phyloP scores from a whole-genome alignment of 805 yeast genomes.

The Cyberlindnera veronae region DNA sequence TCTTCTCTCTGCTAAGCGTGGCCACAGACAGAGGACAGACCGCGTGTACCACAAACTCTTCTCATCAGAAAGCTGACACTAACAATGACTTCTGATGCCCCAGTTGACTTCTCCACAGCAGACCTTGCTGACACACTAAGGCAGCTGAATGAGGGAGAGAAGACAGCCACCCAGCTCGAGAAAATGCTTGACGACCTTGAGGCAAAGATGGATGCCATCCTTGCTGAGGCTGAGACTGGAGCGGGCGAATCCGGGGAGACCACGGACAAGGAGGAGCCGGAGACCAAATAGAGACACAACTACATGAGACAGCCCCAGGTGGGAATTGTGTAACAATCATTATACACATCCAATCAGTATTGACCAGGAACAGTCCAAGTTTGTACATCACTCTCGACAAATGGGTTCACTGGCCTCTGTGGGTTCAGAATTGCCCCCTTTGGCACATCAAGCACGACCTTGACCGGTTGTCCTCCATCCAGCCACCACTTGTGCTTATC shows the following conservation, averaged over 20 bases:
- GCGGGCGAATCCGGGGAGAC: conserved; percentile 9
- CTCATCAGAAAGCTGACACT: too few relatives aligned
- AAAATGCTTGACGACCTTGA: conserved; percentile 62
- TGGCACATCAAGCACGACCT: conserved; percentile 48
- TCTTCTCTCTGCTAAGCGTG: too few relatives aligned
- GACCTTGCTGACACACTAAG: conserved; percentile 44
- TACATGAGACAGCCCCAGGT: background rate
- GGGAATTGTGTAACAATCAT: background rate
- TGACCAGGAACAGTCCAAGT: conserved; percentile 16
- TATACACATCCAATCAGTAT: background rate
- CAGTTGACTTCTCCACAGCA: conserved; percentile 35
- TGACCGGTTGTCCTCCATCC: conserved; percentile 56
- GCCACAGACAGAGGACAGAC: too few relatives aligned
- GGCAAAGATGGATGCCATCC: conserved; percentile 55
- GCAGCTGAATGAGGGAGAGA: conserved; percentile 64
- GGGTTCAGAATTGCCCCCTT: conserved; percentile 61
- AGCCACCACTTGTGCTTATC: conserved; percentile 91
- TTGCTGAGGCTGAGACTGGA: conserved; percentile 49
- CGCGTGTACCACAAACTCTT: too few relatives aligned
- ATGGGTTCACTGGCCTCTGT: conserved; percentile 67
- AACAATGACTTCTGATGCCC: conserved; percentile 15
- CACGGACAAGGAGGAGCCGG: background rate
- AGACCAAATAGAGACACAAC: background rate
- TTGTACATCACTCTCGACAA: conserved; percentile 42
- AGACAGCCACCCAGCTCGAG: conserved; percentile 59